phyloP scores from a whole-genome alignment of 73 alveolate species.

The Halteria grandinella region DNA sequence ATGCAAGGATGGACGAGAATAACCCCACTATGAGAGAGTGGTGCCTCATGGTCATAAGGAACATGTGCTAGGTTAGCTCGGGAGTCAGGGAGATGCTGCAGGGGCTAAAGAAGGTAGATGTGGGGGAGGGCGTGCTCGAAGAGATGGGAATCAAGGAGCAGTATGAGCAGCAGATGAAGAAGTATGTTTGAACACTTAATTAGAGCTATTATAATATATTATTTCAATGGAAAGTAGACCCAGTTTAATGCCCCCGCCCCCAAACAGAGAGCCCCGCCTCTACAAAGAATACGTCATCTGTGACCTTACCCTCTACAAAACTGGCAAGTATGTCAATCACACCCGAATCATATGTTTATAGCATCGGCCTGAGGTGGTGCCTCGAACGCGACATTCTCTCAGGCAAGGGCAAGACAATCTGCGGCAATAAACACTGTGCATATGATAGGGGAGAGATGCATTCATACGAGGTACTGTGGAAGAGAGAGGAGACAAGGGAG shows the following conservation, averaged over 20 bases:
- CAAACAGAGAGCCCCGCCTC: conserved; percentile 12
- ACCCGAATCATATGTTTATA: no score
- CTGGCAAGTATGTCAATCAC: conserved; percentile 81
- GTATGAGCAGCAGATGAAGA: conserved; percentile 48
- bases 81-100: conserved; percentile 5
- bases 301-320: conserved; percentile 62
- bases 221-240: no score
- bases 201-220: no score
- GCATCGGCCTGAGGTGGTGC: conserved; percentile 78
- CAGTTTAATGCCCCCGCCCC: no score
- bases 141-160: conserved; percentile 34
- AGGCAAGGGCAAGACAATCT: conserved; percentile 66
- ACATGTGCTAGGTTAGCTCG: conserved; percentile 21
- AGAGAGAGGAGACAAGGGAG: conserved; percentile 45
- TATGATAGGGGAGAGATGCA: conserved; percentile 15
- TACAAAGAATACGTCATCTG: conserved; percentile 69
- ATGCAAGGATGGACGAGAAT: conserved; percentile 50
- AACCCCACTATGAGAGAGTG: conserved; percentile 52
- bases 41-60: conserved; percentile 36
- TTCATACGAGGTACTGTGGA: conserved; percentile 61
- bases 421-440: conserved; percentile 66
- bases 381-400: conserved; percentile 61
- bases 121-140: conserved; percentile 28
- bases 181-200: no score
- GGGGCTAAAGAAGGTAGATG: conserved; percentile 19